Evolutionary conservation across 1,284 basidiomycete species (phyloP).

Genomic region (Nidula niveotomentosa): DNA sequence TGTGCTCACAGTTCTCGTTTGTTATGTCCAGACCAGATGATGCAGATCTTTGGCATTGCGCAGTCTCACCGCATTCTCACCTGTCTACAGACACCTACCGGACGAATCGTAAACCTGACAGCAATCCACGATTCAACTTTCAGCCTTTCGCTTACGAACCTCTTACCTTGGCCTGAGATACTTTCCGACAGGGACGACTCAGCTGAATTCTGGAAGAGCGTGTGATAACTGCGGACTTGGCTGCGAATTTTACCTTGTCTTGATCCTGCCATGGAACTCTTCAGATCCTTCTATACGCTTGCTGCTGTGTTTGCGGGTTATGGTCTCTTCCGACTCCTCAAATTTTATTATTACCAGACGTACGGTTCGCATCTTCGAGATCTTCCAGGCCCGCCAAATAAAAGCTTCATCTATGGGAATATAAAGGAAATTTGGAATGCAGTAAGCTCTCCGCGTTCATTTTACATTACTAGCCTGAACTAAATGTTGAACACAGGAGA

Average conservation of each 20-base stretch:
- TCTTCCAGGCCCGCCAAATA: constrained; percentile 49
- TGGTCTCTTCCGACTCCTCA: constrained; percentile 25
- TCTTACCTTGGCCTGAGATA: background rate
- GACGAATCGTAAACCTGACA: too few species aligned
- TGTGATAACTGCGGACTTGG: background rate
- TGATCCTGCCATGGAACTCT: background rate
- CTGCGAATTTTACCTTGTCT: background rate
- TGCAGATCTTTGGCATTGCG: background rate
- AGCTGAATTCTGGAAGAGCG: background rate
- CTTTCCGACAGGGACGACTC: background rate
- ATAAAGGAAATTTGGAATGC: constrained; percentile 39
- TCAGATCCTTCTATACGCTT: background rate
- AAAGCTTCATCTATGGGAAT: constrained; percentile 55
- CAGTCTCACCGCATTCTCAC: too few species aligned
- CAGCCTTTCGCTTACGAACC: background rate
- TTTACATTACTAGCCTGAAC: background rate
- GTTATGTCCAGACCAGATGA: background rate
- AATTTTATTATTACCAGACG: constrained; percentile 21
- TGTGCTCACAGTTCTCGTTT: background rate
- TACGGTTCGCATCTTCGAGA: constrained; percentile 40
- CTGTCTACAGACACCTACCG: too few species aligned
- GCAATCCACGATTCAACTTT: background rate
- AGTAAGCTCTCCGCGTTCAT: constrained; percentile 22
- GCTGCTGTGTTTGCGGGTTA: constrained; percentile 20
- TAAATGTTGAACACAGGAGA: constrained; percentile 24